A percentile compares a stretch with the other conserved stretches of the same genome.
phyloP scores from a whole-genome alignment of 1,139 yeast species.

The Kodamaea fungicola region DNA sequence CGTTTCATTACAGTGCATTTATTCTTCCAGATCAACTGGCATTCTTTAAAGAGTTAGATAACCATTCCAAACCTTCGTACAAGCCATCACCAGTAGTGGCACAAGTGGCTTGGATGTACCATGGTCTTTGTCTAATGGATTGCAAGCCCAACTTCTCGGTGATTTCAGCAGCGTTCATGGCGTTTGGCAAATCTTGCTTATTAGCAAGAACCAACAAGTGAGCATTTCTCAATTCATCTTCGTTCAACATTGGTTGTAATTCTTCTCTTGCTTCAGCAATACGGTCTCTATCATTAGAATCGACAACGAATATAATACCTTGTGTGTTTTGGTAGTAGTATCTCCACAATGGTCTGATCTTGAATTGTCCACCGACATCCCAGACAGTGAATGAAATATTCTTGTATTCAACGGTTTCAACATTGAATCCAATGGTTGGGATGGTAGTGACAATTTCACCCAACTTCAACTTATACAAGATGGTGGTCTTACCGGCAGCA shows the following conservation, averaged over 20 bases:
- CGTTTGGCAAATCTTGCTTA: constrained; percentile 91
- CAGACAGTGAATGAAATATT: constrained; percentile 92
- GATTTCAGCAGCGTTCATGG: constrained; percentile 88
- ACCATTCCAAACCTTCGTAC: constrained; percentile 90
- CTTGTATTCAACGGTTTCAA: constrained; percentile 91
- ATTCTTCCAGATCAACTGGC: constrained; percentile 17
- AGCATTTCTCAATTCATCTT: constrained; percentile 90
- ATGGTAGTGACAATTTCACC: constrained; percentile 93
- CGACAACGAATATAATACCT: constrained; percentile 91
- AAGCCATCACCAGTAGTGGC: constrained; percentile 92
- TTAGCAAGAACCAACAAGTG: constrained; percentile 84
- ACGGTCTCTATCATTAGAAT: constrained; percentile 92
- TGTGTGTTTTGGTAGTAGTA: constrained; percentile 93
- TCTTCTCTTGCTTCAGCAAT: constrained; percentile 91
- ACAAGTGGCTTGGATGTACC: constrained; percentile 88
- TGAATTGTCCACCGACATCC: constrained; percentile 98
- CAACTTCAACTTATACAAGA: constrained; percentile 81
- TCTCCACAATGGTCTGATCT: constrained; percentile 94
- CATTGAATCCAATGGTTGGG: constrained; percentile 93
- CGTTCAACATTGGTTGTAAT: constrained; percentile 90
- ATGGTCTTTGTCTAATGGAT: constrained; percentile 81
- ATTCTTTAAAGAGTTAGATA: constrained; percentile 79
- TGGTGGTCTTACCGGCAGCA: constrained; percentile 92
- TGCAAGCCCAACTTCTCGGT: constrained; percentile 82
- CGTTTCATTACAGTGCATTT: background rate